These are phyloP conservation scores for Cercophora sp. DNA, from an alignment of 495 filamentous ascomycete species.

Conservation along the genomic window DNA sequence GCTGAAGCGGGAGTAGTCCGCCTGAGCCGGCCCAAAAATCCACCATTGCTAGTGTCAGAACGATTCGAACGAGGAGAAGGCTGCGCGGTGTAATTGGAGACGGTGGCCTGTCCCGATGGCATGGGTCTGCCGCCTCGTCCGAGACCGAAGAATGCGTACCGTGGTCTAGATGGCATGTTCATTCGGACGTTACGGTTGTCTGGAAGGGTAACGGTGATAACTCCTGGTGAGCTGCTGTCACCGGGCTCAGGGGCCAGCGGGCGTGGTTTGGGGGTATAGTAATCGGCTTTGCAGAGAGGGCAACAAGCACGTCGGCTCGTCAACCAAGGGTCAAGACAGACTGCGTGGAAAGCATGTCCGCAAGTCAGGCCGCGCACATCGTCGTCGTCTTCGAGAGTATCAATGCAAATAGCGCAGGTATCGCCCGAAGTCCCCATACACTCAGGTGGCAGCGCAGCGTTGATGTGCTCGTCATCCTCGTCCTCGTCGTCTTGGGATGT, in stretches of 20 bases:
- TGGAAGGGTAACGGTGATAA: slow-evolving; percentile 23
- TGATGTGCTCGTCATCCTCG: slow-evolving; percentile 83
- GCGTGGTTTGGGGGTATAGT: slow-evolving; percentile 85
- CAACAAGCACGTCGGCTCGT: slow-evolving; percentile 91
- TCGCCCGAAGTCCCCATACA: slow-evolving; percentile 85
- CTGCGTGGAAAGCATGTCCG: slow-evolving; percentile 93
- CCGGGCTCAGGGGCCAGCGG: slow-evolving; percentile 32
- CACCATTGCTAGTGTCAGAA: not conserved
- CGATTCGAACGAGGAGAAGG: not conserved
- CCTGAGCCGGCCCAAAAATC: slow-evolving; percentile 5
- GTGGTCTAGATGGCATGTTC: slow-evolving; percentile 35
- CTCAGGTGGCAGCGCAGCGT: slow-evolving; percentile 75
- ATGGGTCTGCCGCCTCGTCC: slow-evolving; percentile 14
- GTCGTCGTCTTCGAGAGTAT: slow-evolving; percentile 88
- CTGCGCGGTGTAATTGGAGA: not conserved
- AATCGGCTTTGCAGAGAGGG: slow-evolving; percentile 94
- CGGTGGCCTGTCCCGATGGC: not conserved
- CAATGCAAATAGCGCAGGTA: slow-evolving; percentile 94
- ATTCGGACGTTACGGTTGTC: slow-evolving; percentile 32
- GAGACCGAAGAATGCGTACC: slow-evolving; percentile 24
- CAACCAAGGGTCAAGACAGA: slow-evolving; percentile 93
- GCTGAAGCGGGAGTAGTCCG: not conserved
- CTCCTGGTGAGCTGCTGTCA: slow-evolving; percentile 19
- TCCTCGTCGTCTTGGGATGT: slow-evolving; percentile 54
- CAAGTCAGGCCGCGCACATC: slow-evolving; percentile 92